Base-by-base conservation (phyloP, 768 basidiomycete species). In the Kwoniella newhampshirensis region DNA sequence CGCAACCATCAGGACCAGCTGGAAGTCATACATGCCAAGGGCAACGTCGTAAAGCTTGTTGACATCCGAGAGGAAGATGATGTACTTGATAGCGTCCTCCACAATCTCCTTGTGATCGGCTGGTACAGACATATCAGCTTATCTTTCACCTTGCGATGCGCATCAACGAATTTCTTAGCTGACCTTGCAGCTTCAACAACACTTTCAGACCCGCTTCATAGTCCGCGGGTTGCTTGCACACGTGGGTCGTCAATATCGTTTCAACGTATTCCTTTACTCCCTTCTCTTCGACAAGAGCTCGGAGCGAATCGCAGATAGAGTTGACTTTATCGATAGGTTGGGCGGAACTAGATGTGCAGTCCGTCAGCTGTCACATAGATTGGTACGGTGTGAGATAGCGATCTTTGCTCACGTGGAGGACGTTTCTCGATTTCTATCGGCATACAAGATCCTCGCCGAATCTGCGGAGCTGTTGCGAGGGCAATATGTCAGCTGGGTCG, bases 21-120 rank as follows among this genome's bases (percentile, higher is more conserved):
- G 86, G 79, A 98, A 98, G 77, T 99, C 92, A 71, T 99, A 99
- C 92, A 98, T 98, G 18, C 96, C 96, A 28, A 99, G 82, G 1
- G 96, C 96, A 11, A 89, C 88, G 74, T 98, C 86, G 78, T 94
- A 98, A 3, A 99, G 81, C 42, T 81, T 81, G 67, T 98, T 85
- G 0, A 91, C 91, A 64, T 98, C 91, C 18, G 91, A 90, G 28
- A 99, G 83, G 81, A 98, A 99, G 75, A 98, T 97, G 74, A 98
- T 87, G 71, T 98, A 99, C 73, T 93, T 97, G 68, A 98, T 88
- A 5, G 96, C 96, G 57, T 97, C 93, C 71, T 99, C 93, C 13
- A 96, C 89, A 2, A 91, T 76, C 25, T 84, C 81, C 0, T 88
- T 84, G 60, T 89, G 82, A 8, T 80, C 82, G 73, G 23, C 54